These are phyloP conservation scores for Metschnikowia santaceciliae DNA, from an alignment of 805 yeast genomes.

Conservation along the genomic window DNA sequence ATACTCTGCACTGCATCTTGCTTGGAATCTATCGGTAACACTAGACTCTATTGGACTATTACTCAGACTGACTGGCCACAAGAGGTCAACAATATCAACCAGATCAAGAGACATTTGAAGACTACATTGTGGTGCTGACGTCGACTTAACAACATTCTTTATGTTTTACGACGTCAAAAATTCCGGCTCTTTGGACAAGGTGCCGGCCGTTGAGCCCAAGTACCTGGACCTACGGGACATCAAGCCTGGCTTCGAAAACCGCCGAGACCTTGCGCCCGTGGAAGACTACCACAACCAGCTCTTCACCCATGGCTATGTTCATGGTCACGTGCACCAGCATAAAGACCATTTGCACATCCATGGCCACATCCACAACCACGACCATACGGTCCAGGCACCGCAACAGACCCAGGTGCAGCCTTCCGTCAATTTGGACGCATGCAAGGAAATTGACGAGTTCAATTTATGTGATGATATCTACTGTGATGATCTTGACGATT, in stretches of 20 bases:
- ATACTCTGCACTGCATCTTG: too few relatives aligned
- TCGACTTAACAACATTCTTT: too few relatives aligned
- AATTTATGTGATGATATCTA: constrained; percentile 37
- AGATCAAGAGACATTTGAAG: too few relatives aligned
- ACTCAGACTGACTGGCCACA: too few relatives aligned
- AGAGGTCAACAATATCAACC: neutral
- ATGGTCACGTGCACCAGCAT: constrained; percentile 65
- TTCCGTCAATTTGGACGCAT: constrained; percentile 12
- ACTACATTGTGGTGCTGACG: too few relatives aligned
- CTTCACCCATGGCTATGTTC: constrained; percentile 51
- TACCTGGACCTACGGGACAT: constrained; percentile 4
- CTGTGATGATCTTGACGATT: constrained; percentile 43
- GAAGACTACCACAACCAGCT: constrained; percentile 8
- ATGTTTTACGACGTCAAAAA: neutral
- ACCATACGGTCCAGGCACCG: constrained; percentile 21
- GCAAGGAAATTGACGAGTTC: constrained; percentile 28
- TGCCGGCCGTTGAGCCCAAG: neutral
- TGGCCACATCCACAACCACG: constrained; percentile 61
- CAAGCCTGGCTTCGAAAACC: neutral
- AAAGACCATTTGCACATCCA: constrained; percentile 60
- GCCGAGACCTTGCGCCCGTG: neutral
- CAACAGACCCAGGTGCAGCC: neutral
- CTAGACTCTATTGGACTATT: too few relatives aligned
- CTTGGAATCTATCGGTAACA: too few relatives aligned
- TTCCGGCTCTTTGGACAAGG: neutral